Evolutionary conservation across 768 basidiomycete genomes (phyloP).

Genomic region (Xerocomellus intermedius): DNA sequence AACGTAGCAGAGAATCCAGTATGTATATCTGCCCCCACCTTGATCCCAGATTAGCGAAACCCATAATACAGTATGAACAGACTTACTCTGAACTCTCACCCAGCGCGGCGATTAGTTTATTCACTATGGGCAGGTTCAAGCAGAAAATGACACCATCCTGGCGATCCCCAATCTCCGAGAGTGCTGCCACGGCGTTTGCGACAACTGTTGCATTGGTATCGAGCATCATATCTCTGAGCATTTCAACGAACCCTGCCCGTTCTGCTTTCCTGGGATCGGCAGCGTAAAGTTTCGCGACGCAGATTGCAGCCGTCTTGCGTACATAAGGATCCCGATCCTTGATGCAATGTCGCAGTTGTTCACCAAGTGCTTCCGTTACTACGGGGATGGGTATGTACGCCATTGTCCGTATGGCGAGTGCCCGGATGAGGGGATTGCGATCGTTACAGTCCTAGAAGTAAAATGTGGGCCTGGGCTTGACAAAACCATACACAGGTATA

Average conservation of each 20-base stretch:
- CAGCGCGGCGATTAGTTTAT: constrained; percentile 86
- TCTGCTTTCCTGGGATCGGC: constrained; percentile 87
- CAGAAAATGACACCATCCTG: constrained; percentile 93
- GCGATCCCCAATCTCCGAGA: constrained; percentile 95
- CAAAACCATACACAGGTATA: constrained; percentile 31
- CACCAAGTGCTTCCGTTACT: constrained; percentile 80
- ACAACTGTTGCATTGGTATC: constrained; percentile 97
- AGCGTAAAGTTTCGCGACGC: constrained; percentile 92
- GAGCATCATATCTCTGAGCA: constrained; percentile 87
- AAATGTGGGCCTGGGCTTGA: constrained; percentile 14
- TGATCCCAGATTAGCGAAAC: constrained; percentile 15
- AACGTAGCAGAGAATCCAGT: constrained; percentile 88
- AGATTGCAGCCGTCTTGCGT: constrained; percentile 96
- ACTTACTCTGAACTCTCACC: constrained; percentile 97
- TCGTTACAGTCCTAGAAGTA: constrained; percentile 84
- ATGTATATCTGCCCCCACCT: constrained; percentile 99
- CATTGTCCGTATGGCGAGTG: constrained; percentile 97
- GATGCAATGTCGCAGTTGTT: constrained; percentile 88
- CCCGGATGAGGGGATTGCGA: constrained; percentile 94
- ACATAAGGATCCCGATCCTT: constrained; percentile 97
- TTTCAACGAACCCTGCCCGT: constrained; percentile 85
- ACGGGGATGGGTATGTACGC: constrained; percentile 94
- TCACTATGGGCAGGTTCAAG: constrained; percentile 82
- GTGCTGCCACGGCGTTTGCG: constrained; percentile 92
- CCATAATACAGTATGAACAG: not conserved